A percentile compares a stretch with the other conserved stretches of the same genome.
These are phyloP conservation scores for Eucalyptus erythrocorys DNA, from an alignment of 345 rosid genomes.

Conservation along the genomic window DNA sequence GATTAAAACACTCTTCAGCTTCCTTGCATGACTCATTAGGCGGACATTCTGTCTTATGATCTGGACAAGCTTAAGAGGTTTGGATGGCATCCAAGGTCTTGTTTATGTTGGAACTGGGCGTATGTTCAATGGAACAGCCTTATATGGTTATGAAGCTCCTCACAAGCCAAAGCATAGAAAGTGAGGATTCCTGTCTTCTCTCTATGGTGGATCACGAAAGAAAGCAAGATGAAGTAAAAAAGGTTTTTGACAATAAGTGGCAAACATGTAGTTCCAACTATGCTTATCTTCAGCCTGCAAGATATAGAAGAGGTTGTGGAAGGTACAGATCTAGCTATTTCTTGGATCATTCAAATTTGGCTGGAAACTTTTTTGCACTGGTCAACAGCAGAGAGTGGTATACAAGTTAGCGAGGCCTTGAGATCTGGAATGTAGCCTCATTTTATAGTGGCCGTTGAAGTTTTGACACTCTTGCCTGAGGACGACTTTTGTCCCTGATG, in stretches of 20 bases:
- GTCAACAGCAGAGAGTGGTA: background rate
- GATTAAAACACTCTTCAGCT: background rate
- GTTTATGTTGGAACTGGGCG: conserved; percentile 98
- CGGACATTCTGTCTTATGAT: background rate
- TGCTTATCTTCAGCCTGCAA: conserved; percentile 81
- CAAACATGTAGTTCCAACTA: conserved; percentile 77
- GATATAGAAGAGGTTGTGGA: conserved; percentile 96
- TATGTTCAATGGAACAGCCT: conserved; percentile 88
- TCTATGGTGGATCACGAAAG: conserved; percentile 80
- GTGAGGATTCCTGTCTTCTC: conserved; percentile 64
- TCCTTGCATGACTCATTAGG: background rate
- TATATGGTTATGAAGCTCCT: conserved; percentile 94
- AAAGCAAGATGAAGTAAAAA: conserved; percentile 59
- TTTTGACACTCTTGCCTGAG: background rate
- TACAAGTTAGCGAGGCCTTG: background rate
- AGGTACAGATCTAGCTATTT: conserved; percentile 24
- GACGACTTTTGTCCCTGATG: background rate
- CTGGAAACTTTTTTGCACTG: background rate
- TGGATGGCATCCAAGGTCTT: conserved; percentile 98
- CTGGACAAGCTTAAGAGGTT: conserved; percentile 90
- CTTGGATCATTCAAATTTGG: background rate
- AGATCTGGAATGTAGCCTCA: background rate
- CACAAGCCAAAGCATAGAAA: conserved; percentile 73
- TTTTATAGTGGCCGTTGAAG: background rate
- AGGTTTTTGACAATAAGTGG: conserved; percentile 66